Base-by-base conservation (phyloP, 441 rosid species). In the Aleurites moluccanus region DNA sequence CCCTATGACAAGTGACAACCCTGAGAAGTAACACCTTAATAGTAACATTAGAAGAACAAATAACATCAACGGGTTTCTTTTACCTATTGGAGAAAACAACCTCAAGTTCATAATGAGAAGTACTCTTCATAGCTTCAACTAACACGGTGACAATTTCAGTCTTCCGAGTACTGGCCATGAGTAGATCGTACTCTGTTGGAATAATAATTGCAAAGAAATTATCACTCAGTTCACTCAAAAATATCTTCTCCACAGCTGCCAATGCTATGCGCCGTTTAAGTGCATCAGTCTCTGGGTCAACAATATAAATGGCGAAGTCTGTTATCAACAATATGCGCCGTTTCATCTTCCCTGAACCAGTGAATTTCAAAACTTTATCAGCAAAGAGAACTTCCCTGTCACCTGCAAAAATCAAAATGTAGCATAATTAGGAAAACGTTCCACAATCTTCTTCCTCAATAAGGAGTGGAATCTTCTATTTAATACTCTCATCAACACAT, bases 91-190 rank as follows among this genome's bases (percentile, higher is more conserved):
- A 84, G 79, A 93, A 92, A 72, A 60, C 71, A 73, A 96, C 89
- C 64, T 93, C 97, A 70, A 92, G 93, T 57, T 92, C 97, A 75
- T 85, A 91, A 75, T 87, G 86, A 72, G 97, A 89, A 30, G 91
- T 85, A 49, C 80, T 85, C 82, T 88, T 93, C 10, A 91, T 89
- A 66, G 91, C 93, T 80, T 96, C 97, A 27, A 86, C 91, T 77
- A 96, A 79, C 56, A 92, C 89, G 5, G 91, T 87, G 61, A 91
- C 97, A 38, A 96, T 92, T 79, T 96, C 99, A 20, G 91, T 88
- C 86, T 96, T 96, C 33, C 97, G 87, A 25, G 98, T 90, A 64
- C 96, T 92, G 33, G 97, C 98, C 94, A 96, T 87, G 62, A 96
- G 92, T 6, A 93, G 68, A 84, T 96, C 99, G 79, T 96, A 96